Percentiles rank a stretch among this genome's conserved stretches.
phyloP scores from a whole-genome alignment of 1,284 basidiomycete genomes.

The Boletus nobilissimus region DNA sequence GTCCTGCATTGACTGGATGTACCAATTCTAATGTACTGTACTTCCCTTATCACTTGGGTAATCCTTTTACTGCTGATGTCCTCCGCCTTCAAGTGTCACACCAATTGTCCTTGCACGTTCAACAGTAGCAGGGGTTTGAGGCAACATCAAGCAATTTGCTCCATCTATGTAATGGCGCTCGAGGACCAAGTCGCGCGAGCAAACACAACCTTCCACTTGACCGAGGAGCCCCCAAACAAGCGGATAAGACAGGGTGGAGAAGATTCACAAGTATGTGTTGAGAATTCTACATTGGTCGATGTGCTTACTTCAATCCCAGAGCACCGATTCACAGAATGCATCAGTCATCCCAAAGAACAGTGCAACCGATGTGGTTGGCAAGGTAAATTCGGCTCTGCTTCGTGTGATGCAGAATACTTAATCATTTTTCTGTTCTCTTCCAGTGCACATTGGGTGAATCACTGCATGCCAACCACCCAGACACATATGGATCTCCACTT shows the following conservation, averaged over 20 bases:
- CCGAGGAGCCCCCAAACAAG: neutral
- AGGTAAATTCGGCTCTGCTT: neutral
- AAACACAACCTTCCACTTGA: neutral
- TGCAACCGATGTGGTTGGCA: neutral
- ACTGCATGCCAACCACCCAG: neutral
- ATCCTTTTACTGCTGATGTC: neutral
- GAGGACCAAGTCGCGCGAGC: neutral
- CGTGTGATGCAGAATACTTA: neutral
- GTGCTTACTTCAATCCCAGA: conserved; percentile 1
- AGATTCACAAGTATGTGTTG: neutral
- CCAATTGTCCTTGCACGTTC: neutral
- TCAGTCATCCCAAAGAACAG: neutral
- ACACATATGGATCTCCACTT: too few relatives aligned
- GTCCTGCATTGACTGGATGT: neutral
- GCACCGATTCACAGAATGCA: neutral
- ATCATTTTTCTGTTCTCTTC: too few relatives aligned
- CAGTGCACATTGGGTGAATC: too few relatives aligned
- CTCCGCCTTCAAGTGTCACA: neutral
- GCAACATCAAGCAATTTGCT: neutral
- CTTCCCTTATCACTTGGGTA: neutral
- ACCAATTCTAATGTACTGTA: neutral
- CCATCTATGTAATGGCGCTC: neutral
- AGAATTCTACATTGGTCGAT: neutral
- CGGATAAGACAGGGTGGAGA: neutral
- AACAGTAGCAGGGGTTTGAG: neutral